Percentiles rank a stretch among this genome's conserved stretches.
Conservation (phyloP, 306 rosid genomes). For the Malus sieversii region DNA sequence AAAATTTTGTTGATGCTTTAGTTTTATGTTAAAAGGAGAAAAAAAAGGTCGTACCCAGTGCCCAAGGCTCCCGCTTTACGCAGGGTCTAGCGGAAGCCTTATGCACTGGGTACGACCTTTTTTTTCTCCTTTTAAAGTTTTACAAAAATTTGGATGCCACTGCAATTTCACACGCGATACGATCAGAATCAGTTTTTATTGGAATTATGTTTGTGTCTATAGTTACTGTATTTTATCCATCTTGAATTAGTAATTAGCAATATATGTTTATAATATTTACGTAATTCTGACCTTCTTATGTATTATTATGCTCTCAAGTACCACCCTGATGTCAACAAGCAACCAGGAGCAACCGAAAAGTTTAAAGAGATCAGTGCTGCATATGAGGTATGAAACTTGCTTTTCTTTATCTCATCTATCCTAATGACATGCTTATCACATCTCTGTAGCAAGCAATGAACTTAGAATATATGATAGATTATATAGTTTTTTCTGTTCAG, state of each 20-base stretch:
- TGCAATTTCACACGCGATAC: background rate
- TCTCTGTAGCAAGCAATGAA: background rate
- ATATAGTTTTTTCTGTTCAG: background rate
- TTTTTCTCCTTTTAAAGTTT: background rate
- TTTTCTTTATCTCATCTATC: background rate
- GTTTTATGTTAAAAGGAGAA: background rate
- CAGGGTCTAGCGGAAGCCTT: no score
- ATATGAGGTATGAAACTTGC: slow-evolving; percentile 55
- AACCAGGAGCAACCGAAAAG: slow-evolving; percentile 90
- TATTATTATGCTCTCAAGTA: slow-evolving; percentile 38
- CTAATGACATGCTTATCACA: background rate
- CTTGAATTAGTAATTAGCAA: background rate
- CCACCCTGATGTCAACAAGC: slow-evolving; percentile 97
- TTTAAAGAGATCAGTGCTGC: slow-evolving; percentile 96
- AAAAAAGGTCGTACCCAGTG: no score
- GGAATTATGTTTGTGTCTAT: background rate
- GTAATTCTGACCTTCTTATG: slow-evolving; percentile 15
- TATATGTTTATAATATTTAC: background rate
- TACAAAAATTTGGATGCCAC: background rate
- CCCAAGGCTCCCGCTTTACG: no score
- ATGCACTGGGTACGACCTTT: no score
- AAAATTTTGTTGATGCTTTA: background rate
- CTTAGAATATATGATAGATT: background rate
- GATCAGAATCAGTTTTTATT: no score
- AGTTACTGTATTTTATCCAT: background rate